These are phyloP conservation scores for Beauveria brongniartii DNA, from an alignment of 2,329 filamentous ascomycete species.

Conservation along the genomic window DNA sequence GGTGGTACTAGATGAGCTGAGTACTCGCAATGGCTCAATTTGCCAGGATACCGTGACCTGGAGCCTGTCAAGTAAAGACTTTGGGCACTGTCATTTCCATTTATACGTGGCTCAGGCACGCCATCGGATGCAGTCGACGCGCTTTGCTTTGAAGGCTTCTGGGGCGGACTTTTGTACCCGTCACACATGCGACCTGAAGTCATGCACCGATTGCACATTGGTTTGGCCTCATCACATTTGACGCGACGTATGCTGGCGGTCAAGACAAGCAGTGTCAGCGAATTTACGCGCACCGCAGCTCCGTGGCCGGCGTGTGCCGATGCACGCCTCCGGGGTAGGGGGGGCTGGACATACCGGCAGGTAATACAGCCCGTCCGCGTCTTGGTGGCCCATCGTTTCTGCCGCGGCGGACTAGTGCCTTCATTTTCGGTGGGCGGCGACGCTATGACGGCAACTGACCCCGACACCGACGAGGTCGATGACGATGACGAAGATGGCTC, in stretches of 20 bases:
- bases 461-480: not conserved
- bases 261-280: not conserved
- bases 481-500: not conserved
- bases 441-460: not conserved
- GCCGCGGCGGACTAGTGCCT: not conserved
- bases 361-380: constrained; percentile 7
- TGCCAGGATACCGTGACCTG: not conserved
- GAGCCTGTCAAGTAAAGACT: not conserved
- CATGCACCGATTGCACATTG: constrained; percentile 7
- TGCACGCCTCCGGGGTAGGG: not conserved
- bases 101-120: not conserved
- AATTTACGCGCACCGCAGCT: not conserved
- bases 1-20: not conserved
- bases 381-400: constrained; percentile 10
- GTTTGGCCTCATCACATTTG: constrained; percentile 6
- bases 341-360: constrained; percentile 1
- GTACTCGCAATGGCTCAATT: not conserved
- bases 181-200: constrained; percentile 8
- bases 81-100: not conserved
- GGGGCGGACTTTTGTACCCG: not conserved
- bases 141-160: not conserved
- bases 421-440: constrained; percentile 3
- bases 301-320: not conserved
- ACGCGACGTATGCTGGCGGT: constrained; percentile 1
- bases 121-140: not conserved